A percentile compares a stretch with the other conserved stretches of the same genome.
Conservation (phyloP, 1,139 yeast genomes). For the Saccharomyces pastorianus region DNA sequence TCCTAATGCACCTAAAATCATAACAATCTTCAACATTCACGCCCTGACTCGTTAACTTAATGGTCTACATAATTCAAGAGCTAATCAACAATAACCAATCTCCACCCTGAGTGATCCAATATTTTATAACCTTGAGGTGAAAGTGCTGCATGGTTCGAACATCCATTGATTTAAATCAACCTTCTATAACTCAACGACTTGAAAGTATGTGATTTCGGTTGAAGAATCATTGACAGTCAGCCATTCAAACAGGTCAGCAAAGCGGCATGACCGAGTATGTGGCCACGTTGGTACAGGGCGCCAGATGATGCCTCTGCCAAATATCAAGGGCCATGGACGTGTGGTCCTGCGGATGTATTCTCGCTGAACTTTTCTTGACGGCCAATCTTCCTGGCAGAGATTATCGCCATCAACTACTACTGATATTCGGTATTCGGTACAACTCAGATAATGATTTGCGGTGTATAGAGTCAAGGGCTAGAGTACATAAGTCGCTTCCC, state of each 20-base stretch:
- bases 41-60: no score
- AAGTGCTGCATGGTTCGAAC: constrained; percentile 83
- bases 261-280: constrained; percentile 85
- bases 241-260: constrained; percentile 30
- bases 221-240: constrained; percentile 39
- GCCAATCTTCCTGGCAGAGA: constrained; percentile 94
- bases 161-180: constrained; percentile 86
- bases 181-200: constrained; percentile 83
- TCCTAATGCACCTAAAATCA: no score
- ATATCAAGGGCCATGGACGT: constrained; percentile 92
- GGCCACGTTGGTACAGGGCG: constrained; percentile 95
- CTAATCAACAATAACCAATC: no score
- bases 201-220: constrained; percentile 90
- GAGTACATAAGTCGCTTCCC: constrained; percentile 77
- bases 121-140: constrained; percentile 78
- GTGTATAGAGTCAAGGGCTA: constrained; percentile 75
- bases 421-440: constrained; percentile 91
- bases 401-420: constrained; percentile 80
- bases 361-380: constrained; percentile 86
- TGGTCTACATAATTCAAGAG: no score
- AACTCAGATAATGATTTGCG: constrained; percentile 57
- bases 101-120: constrained; percentile 88
- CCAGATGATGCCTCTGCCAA: constrained; percentile 97
- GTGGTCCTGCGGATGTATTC: constrained; percentile 94
- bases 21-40: no score